A percentile compares a stretch with the other conserved stretches of the same genome.
Evolutionary conservation across 2,329 filamentous ascomycete genomes (phyloP).

Genomic region (Hypoxylon sp.): DNA sequence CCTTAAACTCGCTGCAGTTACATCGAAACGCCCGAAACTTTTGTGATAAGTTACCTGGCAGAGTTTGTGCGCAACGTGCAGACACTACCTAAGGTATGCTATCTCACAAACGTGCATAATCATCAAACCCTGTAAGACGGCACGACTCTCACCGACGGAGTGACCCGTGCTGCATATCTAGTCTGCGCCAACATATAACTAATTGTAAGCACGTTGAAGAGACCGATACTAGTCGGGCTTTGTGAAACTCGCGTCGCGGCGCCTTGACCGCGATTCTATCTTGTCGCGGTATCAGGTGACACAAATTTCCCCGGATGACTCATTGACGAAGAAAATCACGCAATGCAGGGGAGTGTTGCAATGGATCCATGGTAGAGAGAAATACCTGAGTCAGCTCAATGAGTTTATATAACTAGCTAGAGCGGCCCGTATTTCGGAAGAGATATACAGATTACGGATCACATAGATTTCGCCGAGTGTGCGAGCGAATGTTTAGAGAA

Average conservation of each 20-base stretch:
- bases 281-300: constrained; percentile 52
- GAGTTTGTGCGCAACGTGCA: background rate
- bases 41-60: constrained; percentile 3
- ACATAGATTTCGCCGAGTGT: constrained; percentile 2
- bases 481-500: constrained; percentile 20
- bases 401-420: background rate
- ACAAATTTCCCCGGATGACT: constrained; percentile 22
- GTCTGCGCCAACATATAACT: background rate
- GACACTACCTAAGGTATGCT: background rate
- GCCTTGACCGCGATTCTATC: constrained; percentile 20
- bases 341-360: background rate
- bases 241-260: constrained; percentile 26
- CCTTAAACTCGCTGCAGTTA: background rate
- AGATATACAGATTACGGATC: constrained; percentile 1
- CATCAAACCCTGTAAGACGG: background rate
- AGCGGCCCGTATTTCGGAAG: constrained; percentile 9
- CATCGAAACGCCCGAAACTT: background rate
- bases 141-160: background rate
- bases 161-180: background rate
- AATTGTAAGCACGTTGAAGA: background rate
- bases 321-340: constrained; percentile 19
- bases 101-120: background rate
- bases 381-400: constrained; percentile 6
- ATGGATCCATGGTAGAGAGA: background rate
- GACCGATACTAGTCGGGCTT: background rate